These are phyloP conservation scores for Trichopus zeylanicus DNA, from an alignment of 116 monocot species.

Conservation along the genomic window DNA sequence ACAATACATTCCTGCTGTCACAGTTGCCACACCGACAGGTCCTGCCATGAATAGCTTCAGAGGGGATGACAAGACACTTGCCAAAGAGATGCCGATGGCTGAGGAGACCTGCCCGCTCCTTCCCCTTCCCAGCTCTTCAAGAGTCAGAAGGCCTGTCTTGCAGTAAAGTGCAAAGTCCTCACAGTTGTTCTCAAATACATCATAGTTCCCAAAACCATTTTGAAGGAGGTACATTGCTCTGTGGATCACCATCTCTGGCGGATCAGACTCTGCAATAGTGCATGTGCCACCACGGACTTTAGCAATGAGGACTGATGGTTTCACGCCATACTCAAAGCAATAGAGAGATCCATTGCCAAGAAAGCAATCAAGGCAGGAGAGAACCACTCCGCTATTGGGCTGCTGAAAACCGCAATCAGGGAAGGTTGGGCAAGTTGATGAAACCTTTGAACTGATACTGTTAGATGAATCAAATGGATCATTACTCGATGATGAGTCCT, in stretches of 20 bases:
- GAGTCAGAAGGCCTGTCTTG: constrained; percentile 73
- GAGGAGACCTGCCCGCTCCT: constrained; percentile 84
- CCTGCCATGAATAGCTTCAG: constrained; percentile 72
- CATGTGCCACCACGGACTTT: constrained; percentile 87
- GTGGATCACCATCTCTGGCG: constrained; percentile 39
- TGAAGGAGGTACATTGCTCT: constrained; percentile 74
- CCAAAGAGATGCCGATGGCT: constrained; percentile 57
- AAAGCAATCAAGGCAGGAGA: constrained; percentile 86
- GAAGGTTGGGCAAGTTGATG: constrained; percentile 39
- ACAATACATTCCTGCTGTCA: constrained; percentile 87
- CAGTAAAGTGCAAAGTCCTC: constrained; percentile 96
- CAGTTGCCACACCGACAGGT: constrained; percentile 75
- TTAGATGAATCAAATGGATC: constrained; percentile 20
- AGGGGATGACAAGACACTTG: constrained; percentile 63
- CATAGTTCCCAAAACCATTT: constrained; percentile 73
- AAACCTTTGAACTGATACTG: constrained; percentile 9
- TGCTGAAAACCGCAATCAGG: constrained; percentile 88
- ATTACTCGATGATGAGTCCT: constrained; percentile 26
- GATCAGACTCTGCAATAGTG: constrained; percentile 58
- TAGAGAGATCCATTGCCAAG: constrained; percentile 64
- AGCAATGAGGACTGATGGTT: constrained; percentile 51
- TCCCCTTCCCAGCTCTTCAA: constrained; percentile 60
- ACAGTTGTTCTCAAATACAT: constrained; percentile 83
- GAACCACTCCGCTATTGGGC: constrained; percentile 62
- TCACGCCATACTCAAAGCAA: constrained; percentile 66